Base-by-base conservation (phyloP, 164 flowering plant genomes). In the Aristolochia californica region DNA sequence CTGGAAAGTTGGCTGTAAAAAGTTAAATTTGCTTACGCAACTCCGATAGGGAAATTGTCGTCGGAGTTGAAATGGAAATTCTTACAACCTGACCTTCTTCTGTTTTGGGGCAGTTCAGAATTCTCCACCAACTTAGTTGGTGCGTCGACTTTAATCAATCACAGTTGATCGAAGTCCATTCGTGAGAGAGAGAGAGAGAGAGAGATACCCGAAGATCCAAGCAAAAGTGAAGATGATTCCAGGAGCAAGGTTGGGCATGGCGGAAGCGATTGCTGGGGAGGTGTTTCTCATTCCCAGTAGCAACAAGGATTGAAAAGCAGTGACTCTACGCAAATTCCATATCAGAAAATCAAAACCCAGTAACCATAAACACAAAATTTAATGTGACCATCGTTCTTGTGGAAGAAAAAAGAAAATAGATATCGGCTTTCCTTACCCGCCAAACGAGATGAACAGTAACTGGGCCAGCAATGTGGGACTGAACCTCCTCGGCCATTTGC, bases 221-320 rank as follows among this genome's bases (percentile, higher is more conserved):
- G 98, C 88, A 44, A 91, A 84, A 64, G 84, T 0, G 72, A 88
- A 91, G 62, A 91, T 86, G 59, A 91, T 67, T 1, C 83, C 95
- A 0, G 98, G 98, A 57, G 93, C 84, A 62, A 88, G 86, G 71
- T 84, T 86, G 34, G 95, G 93, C 98, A 91, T 88, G 48, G 95
- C 96, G 34, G 90, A 81, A 24, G 91, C 95, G 66, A 86, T 64
- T 53, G 93, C 82, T 13, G 98, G 95, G 17, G 96, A 86, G 17
- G 98, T 91, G 34, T 74, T 67, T 58, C 69, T 65, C 7, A 88
- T 66, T 13, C 96, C 98, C 58, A 76, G 63, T 4, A 91, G 56
- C 55, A 83, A 68, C 17, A 86, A 61, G 10, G 64, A 28, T 65
- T 88, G 98, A 69, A 81, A 86, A 28, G 79, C 48, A 52, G 87